Evolutionary conservation across 176 grass and related monocot species (phyloP).

Genomic region (Oryza nivara): DNA sequence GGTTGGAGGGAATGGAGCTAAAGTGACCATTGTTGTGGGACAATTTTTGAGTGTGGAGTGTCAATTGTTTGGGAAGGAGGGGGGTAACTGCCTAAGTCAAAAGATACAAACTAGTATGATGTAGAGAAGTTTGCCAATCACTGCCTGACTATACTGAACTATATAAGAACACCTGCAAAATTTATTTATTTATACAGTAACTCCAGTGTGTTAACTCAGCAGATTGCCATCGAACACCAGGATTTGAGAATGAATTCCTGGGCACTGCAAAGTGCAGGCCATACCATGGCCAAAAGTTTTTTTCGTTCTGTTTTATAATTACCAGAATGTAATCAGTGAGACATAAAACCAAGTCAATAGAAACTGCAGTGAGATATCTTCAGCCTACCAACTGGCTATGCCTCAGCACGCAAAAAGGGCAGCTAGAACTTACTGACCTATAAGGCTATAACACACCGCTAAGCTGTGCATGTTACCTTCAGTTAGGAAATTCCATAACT

Average conservation of each 20-base stretch:
- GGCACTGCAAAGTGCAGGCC: neutral
- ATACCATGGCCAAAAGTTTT: neutral
- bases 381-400: neutral
- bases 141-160: neutral
- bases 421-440: too few relatives aligned
- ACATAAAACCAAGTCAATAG: neutral
- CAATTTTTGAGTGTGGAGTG: too few relatives aligned
- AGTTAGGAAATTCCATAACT: neutral
- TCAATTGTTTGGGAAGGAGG: too few relatives aligned
- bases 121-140: neutral
- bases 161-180: neutral
- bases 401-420: too few relatives aligned
- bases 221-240: neutral
- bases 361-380: neutral
- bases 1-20: too few relatives aligned
- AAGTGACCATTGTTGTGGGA: too few relatives aligned
- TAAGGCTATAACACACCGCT: too few relatives aligned
- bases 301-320: neutral
- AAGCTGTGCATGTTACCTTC: neutral
- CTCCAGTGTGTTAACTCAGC: neutral
- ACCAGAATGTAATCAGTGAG: neutral
- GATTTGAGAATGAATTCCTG: neutral
- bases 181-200: neutral
- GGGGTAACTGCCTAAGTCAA: neutral
- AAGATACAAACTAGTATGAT: neutral